phyloP scores from a whole-genome alignment of 73 alveolate species.

The Uronychia setigera region DNA sequence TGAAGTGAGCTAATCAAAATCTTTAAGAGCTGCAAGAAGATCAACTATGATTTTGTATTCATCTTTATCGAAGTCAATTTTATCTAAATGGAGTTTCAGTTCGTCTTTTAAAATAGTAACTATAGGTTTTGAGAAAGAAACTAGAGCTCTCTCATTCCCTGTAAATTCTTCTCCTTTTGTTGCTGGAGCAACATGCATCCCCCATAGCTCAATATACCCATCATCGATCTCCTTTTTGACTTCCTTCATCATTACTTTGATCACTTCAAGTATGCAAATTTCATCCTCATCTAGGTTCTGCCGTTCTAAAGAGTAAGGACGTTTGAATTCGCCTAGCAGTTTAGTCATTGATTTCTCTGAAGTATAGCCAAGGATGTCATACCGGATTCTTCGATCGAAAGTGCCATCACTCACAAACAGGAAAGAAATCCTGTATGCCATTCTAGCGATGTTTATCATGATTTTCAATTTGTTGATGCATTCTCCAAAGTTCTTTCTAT shows the following conservation, averaged over 20 bases:
- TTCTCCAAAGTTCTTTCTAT: constrained; percentile 44
- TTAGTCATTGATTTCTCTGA: constrained; percentile 16
- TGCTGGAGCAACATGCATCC: background rate
- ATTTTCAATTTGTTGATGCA: constrained; percentile 29
- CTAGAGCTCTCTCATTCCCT: background rate
- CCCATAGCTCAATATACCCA: constrained; percentile 1
- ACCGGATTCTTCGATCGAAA: constrained; percentile 25
- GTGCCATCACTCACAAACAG: constrained; percentile 51
- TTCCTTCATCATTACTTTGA: background rate
- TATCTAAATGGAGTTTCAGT: constrained; percentile 31
- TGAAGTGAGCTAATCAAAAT: constrained; percentile 35
- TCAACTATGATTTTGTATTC: constrained; percentile 24
- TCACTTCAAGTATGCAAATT: constrained; percentile 20
- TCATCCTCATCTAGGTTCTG: constrained; percentile 3
- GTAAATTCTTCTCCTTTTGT: background rate
- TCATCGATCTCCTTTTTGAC: background rate
- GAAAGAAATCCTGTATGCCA: constrained; percentile 25
- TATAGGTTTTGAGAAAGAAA: constrained; percentile 5
- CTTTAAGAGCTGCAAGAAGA: constrained; percentile 17
- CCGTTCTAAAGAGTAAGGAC: constrained; percentile 24
- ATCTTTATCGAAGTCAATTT: constrained; percentile 62
- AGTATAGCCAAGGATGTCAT: constrained; percentile 23
- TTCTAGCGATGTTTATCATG: constrained; percentile 27
- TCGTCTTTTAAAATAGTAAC: constrained; percentile 37
- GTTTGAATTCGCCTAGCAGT: constrained; percentile 6